Percentiles rank a stretch among this genome's conserved stretches.
These are phyloP conservation scores for Salinomyces thailandicus DNA, from an alignment of 2,329 filamentous ascomycete genomes.

Conservation along the genomic window DNA sequence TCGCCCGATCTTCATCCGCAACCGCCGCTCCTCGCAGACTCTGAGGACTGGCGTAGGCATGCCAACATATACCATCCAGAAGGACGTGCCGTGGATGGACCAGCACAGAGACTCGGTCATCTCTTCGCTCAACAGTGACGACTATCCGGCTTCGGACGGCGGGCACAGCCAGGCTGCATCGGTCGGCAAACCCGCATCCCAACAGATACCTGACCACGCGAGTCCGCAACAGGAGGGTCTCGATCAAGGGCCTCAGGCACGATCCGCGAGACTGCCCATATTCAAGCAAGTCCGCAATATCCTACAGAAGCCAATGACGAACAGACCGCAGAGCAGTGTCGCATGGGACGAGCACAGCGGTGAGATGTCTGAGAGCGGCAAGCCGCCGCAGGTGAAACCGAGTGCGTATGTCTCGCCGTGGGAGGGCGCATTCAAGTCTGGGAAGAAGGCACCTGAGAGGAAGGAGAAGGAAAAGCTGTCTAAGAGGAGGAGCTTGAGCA, in stretches of 20 bases:
- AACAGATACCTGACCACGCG: constrained; percentile 11
- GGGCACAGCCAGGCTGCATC: background rate
- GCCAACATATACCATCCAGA: constrained; percentile 29
- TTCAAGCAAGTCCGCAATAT: constrained; percentile 26
- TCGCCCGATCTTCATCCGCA: constrained; percentile 9
- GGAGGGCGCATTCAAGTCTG: constrained; percentile 10
- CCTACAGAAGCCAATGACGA: constrained; percentile 20
- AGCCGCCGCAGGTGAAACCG: constrained; percentile 11
- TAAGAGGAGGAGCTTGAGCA: background rate
- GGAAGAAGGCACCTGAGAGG: constrained; percentile 9
- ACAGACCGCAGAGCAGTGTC: constrained; percentile 9
- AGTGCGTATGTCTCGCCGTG: constrained; percentile 11
- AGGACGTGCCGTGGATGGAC: constrained; percentile 18
- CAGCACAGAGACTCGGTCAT: constrained; percentile 21
- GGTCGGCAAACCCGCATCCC: constrained; percentile 2
- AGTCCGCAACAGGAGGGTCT: constrained; percentile 14
- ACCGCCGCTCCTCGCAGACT: constrained; percentile 8
- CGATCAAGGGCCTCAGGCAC: constrained; percentile 16
- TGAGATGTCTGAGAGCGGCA: constrained; percentile 9
- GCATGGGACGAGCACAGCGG: constrained; percentile 14
- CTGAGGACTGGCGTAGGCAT: constrained; percentile 19
- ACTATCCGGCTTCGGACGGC: constrained; percentile 13
- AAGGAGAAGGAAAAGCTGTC: constrained; percentile 5
- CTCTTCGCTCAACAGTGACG: constrained; percentile 27
- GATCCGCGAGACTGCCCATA: constrained; percentile 20